These are phyloP conservation scores for Stentor roeselii DNA, from an alignment of 73 alveolate species.

Conservation along the genomic window DNA sequence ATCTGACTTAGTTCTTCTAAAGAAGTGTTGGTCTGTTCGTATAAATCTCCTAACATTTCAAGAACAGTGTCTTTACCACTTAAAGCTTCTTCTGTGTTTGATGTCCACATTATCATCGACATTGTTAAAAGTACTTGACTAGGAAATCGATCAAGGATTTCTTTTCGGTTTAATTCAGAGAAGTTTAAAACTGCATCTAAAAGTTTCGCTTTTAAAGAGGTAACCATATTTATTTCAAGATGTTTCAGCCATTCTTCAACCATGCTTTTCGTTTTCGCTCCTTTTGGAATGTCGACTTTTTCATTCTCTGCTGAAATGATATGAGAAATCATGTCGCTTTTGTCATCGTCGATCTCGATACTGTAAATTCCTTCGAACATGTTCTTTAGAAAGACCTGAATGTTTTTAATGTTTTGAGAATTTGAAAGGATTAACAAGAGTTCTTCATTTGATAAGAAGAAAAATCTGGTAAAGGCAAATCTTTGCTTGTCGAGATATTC, in stretches of 20 bases:
- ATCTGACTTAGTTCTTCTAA: constrained; percentile 78
- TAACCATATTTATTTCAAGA: constrained; percentile 79
- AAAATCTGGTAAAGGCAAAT: constrained; percentile 84
- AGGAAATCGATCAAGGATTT: constrained; percentile 73
- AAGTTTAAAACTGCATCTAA: constrained; percentile 72
- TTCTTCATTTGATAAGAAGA: constrained; percentile 96
- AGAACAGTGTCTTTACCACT: constrained; percentile 59
- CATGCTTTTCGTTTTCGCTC: constrained; percentile 78
- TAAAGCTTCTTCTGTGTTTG: constrained; percentile 68
- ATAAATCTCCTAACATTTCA: constrained; percentile 79
- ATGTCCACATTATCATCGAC: constrained; percentile 75
- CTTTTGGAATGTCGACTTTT: constrained; percentile 63
- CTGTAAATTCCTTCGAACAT: constrained; percentile 80
- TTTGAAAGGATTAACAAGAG: constrained; percentile 89
- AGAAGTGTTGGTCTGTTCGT: constrained; percentile 61
- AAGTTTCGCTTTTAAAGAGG: constrained; percentile 70
- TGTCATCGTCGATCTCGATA: constrained; percentile 53
- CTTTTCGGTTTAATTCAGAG: constrained; percentile 64
- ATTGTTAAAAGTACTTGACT: constrained; percentile 71
- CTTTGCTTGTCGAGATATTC: constrained; percentile 89
- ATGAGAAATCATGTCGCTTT: constrained; percentile 45
- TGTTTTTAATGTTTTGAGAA: constrained; percentile 71
- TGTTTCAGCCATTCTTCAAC: constrained; percentile 95
- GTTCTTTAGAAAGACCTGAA: constrained; percentile 63
- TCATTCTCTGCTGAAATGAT: constrained; percentile 62